phyloP scores from a whole-genome alignment of 768 basidiomycete genomes.

The Wakefieldia striispora region DNA sequence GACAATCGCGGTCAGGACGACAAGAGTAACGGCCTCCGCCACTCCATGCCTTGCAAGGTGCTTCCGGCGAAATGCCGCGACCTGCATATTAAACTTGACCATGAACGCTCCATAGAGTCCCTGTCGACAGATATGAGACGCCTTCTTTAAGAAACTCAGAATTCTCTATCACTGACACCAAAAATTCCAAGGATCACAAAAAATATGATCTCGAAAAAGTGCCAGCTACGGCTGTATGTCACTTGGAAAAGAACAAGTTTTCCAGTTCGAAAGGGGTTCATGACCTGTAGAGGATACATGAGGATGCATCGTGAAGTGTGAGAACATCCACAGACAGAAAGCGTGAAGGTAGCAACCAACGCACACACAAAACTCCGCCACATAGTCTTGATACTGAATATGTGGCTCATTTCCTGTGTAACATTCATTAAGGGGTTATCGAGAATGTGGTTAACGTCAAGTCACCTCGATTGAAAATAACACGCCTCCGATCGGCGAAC shows the following conservation, averaged over 20 bases:
- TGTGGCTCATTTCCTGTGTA: constrained; percentile 93
- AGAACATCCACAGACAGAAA: constrained; percentile 65
- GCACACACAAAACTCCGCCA: constrained; percentile 99
- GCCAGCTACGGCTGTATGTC: constrained; percentile 97
- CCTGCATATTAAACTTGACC: constrained; percentile 95
- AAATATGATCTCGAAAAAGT: constrained; percentile 97
- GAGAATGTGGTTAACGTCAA: background rate
- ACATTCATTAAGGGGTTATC: background rate
- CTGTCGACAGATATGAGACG: constrained; percentile 40
- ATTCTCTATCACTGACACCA: constrained; percentile 56
- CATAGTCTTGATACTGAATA: constrained; percentile 97
- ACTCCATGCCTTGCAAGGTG: constrained; percentile 82
- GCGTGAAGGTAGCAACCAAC: constrained; percentile 91
- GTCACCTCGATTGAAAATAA: constrained; percentile 93
- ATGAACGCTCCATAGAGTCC: constrained; percentile 97
- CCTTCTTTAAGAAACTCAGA: background rate
- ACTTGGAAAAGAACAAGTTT: constrained; percentile 98
- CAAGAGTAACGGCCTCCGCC: constrained; percentile 84
- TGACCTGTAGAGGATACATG: constrained; percentile 54
- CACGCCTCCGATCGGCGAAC: constrained; percentile 96
- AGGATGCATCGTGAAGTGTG: constrained; percentile 20
- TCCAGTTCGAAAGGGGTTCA: constrained; percentile 98
- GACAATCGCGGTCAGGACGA: constrained; percentile 85
- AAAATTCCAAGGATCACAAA: constrained; percentile 95
- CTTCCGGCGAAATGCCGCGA: constrained; percentile 91